phyloP scores from a whole-genome alignment of 306 rosid species.

The Fragaria vesca region DNA sequence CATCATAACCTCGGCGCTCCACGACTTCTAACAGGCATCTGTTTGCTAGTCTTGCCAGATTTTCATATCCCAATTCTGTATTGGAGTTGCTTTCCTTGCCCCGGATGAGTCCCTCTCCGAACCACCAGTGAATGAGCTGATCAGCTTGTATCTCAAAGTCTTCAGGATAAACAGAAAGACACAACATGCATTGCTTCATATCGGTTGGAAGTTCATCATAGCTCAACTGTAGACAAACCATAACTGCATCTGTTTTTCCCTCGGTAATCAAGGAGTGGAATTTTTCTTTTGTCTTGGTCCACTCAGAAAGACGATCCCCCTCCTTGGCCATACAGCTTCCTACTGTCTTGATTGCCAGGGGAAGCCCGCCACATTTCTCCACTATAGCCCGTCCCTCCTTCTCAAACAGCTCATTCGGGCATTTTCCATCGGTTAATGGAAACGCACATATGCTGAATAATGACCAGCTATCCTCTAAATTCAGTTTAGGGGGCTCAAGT shows the following conservation, averaged over 20 bases:
- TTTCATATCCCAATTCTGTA: not conserved
- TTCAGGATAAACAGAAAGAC: slow-evolving; percentile 9
- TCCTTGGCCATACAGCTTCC: not conserved
- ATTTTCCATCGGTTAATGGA: not conserved
- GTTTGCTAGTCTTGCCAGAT: not conserved
- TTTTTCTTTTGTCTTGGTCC: not conserved
- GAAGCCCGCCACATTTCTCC: slow-evolving; percentile 7
- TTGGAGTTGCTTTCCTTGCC: not conserved
- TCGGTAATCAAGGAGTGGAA: slow-evolving; percentile 2
- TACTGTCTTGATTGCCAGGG: slow-evolving; percentile 8
- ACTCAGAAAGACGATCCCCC: not conserved
- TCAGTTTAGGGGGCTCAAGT: not conserved
- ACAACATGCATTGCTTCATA: slow-evolving; percentile 16
- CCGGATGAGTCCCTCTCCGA: slow-evolving; percentile 9
- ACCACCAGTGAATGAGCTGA: slow-evolving; percentile 12
- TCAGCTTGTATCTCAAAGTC: slow-evolving; percentile 12
- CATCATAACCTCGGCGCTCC: not conserved
- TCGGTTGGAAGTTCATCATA: slow-evolving; percentile 12
- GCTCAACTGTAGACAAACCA: not conserved
- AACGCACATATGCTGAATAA: slow-evolving; percentile 6
- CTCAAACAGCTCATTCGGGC: not conserved
- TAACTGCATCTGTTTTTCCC: not conserved
- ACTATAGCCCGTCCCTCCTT: not conserved
- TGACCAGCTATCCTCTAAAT: not conserved
- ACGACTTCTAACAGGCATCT: slow-evolving; percentile 10